These are phyloP conservation scores for Nitzschia inconspicua DNA, from an alignment of 108 stramenopile species.

Conservation along the genomic window DNA sequence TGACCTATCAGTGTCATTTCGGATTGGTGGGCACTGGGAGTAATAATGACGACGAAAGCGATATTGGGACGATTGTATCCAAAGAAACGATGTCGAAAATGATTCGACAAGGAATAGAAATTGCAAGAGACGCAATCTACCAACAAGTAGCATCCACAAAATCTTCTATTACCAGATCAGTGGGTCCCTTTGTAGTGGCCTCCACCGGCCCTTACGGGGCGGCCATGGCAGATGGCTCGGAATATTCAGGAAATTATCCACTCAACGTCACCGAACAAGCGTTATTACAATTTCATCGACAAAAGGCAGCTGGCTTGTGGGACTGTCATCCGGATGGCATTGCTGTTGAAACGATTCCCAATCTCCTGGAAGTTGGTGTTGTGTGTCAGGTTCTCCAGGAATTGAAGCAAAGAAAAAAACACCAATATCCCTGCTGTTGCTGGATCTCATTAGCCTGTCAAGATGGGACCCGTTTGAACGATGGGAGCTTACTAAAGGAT, in stretches of 20 bases:
- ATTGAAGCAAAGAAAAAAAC: not conserved
- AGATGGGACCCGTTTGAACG: conserved; percentile 47
- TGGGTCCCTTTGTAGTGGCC: conserved; percentile 34
- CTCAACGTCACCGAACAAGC: conserved; percentile 3
- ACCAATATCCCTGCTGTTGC: conserved; percentile 7
- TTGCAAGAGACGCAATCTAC: conserved; percentile 35
- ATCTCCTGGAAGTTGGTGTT: conserved; percentile 24
- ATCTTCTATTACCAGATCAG: not conserved
- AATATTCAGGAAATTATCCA: conserved; percentile 56
- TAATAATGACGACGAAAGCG: not conserved
- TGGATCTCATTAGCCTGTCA: conserved; percentile 58
- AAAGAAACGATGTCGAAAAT: conserved; percentile 30
- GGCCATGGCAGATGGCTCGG: conserved; percentile 55
- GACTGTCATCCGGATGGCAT: conserved; percentile 42
- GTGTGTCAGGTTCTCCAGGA: conserved; percentile 7
- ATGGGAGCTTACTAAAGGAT: conserved; percentile 38
- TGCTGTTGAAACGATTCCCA: conserved; percentile 61
- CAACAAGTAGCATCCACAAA: not conserved
- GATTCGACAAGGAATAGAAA: conserved; percentile 26
- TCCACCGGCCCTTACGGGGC: conserved; percentile 55
- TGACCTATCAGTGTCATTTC: conserved; percentile 66
- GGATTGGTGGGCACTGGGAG: conserved; percentile 14
- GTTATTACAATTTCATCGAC: conserved; percentile 43
- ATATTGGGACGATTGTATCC: not conserved
- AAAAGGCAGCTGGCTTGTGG: conserved; percentile 18